Evolutionary conservation across 1,284 basidiomycete species (phyloP).

Genomic region (Cryptococcus sp.): DNA sequence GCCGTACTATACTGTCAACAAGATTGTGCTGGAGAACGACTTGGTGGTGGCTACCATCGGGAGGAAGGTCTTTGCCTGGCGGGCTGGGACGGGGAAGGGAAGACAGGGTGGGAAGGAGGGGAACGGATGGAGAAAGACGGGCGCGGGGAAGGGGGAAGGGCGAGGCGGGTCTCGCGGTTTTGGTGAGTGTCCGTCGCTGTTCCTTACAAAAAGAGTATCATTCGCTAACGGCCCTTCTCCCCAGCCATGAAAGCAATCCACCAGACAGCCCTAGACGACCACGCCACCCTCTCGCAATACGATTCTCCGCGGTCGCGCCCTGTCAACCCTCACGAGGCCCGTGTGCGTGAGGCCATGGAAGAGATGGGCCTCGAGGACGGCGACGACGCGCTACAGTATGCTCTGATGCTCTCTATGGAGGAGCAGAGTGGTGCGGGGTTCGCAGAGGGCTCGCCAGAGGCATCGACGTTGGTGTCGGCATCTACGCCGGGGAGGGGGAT

Average conservation of each 20-base stretch:
- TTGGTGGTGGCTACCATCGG: conserved; percentile 44
- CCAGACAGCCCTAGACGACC: conserved; percentile 29
- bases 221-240: neutral
- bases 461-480: conserved; percentile 3
- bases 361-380: conserved; percentile 40
- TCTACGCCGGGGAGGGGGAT: neutral
- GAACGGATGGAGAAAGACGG: conserved; percentile 19
- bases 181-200: conserved; percentile 14
- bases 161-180: conserved; percentile 22
- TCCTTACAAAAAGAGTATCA: too few species aligned
- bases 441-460: neutral
- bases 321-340: conserved; percentile 8
- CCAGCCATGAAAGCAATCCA: conserved; percentile 36
- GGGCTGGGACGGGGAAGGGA: conserved; percentile 42
- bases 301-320: neutral
- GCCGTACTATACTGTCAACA: conserved; percentile 39
- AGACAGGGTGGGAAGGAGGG: conserved; percentile 32
- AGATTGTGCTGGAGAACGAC: conserved; percentile 46
- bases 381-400: conserved; percentile 43
- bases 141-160: conserved; percentile 23
- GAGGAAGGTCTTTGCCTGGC: conserved; percentile 43
- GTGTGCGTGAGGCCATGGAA: conserved; percentile 30
- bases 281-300: conserved; percentile 25
- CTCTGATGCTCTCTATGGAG: conserved; percentile 41
- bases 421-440: conserved; percentile 10